A percentile compares a stretch with the other conserved stretches of the same genome.
Evolutionary conservation across 108 stramenopile species (phyloP).

Genomic region (Discostella pseudostelligera): DNA sequence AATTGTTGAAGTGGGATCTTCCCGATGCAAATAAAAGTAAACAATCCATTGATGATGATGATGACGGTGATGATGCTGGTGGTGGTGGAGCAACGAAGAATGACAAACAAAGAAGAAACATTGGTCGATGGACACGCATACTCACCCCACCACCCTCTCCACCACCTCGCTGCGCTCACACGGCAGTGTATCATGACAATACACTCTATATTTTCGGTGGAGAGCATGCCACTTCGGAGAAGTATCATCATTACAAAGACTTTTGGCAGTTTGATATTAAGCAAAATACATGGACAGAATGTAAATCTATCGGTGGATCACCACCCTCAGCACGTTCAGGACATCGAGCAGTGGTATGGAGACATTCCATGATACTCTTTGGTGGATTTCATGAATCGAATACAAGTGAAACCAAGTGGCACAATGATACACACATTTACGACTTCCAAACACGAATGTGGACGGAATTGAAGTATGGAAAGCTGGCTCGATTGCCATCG

Average conservation of each 20-base stretch:
- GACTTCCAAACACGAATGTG: constrained; percentile 78
- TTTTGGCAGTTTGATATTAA: constrained; percentile 89
- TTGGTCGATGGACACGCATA: constrained; percentile 72
- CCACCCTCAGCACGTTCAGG: constrained; percentile 86
- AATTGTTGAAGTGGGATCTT: constrained; percentile 75
- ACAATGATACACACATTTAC: constrained; percentile 79
- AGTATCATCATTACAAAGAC: constrained; percentile 95
- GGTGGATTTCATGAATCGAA: constrained; percentile 95
- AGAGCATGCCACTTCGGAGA: constrained; percentile 87
- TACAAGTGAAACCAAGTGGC: constrained; percentile 64
- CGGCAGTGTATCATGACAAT: constrained; percentile 85
- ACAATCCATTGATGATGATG: constrained; percentile 7
- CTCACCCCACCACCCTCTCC: constrained; percentile 72
- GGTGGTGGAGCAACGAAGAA: too few species aligned
- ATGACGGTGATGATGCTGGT: constrained; percentile 31
- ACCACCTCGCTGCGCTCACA: constrained; percentile 92
- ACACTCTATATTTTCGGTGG: constrained; percentile 94
- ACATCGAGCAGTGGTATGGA: constrained; percentile 87
- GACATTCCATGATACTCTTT: constrained; percentile 92
- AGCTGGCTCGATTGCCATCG: constrained; percentile 71
- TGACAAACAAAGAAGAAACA: constrained; percentile 36
- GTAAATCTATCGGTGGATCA: constrained; percentile 64
- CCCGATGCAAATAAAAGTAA: constrained; percentile 28
- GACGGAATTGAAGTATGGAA: constrained; percentile 77
- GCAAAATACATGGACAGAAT: constrained; percentile 82